Evolutionary conservation across 805 yeast species (phyloP), one percentile per base, ranked within the genome.

Genomic region (Myxozyma udenii): DNA sequence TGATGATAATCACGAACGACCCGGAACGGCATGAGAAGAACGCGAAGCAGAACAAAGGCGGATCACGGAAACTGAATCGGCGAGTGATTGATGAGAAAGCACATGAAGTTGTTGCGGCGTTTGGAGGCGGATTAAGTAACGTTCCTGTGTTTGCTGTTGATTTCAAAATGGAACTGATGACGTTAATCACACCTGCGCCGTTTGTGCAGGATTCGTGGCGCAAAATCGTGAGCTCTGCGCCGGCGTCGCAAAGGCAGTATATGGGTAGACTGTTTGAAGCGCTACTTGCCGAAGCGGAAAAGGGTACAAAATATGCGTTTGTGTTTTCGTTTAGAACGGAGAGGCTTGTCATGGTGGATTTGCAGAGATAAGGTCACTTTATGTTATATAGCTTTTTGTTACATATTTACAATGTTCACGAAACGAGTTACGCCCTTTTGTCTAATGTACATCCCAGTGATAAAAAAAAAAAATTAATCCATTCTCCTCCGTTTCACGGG

Each of bases 141-240:
- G 83, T 93, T 0, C 91, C 97, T 0, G 78, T 91, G 0, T 74
- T 89, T 42, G 78, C 85, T 0, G 79, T 91, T 30, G 98, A 91
- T 64, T 69, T 81, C 11, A 76, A 84, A 55, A 95, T 87, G 61
- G 97, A 89, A 55, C 85, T 87, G 1, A 67, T 93, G 55, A 91
- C 89, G 45, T 85, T 89, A 77, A 85, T 91, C 36, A 76, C 85
- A 12, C 78, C 84, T 1, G 84, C 90, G 0, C 84, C 95, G 0
- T 68, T 87, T n/a, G 74, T 75, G 25, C 88, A 80, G 56, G 95
- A 87, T 55, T 91, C 87, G 74, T 77, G 79, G 78, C 47, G 59
- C 16, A 48, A 86, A 60, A 88, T 91, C 3, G 86, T 90, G 5
- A 88, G 91, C 18, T 79, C 85, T 2, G 81, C 87, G n/a, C 85